A percentile compares a stretch with the other conserved stretches of the same genome.
Evolutionary conservation across 352 stramenopile genomes (phyloP).

Genomic region (Peronospora belbahrii): DNA sequence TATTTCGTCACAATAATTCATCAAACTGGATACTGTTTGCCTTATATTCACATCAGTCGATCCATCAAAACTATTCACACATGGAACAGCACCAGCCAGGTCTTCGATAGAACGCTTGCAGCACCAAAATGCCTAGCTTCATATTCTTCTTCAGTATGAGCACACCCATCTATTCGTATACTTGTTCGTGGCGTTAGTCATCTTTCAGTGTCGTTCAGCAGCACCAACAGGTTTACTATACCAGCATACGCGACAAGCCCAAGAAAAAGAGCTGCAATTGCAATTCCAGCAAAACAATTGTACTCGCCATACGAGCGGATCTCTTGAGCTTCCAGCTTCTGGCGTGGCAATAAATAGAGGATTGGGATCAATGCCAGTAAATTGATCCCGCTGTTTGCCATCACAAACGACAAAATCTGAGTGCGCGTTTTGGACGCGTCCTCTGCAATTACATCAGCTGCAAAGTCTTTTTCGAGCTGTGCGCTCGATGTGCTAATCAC

Average conservation of each 20-base stretch:
- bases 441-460: conserved; percentile 18
- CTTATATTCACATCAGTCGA: no score
- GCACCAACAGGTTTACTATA: conserved; percentile 34
- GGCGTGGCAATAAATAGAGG: conserved; percentile 55
- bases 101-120: no score
- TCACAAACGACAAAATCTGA: conserved; percentile 32
- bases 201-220: conserved; percentile 30
- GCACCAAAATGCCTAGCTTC: no score
- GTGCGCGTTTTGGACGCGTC: conserved; percentile 29
- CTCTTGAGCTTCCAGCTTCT: conserved; percentile 58
- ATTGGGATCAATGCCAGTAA: conserved; percentile 45
- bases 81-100: no score
- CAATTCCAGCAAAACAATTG: conserved; percentile 33
- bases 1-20: no score
- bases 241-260: conserved; percentile 35
- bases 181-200: no score
- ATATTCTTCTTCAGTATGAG: no score
- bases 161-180: no score
- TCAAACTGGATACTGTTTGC: no score
- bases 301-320: conserved; percentile 49
- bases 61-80: no score
- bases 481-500: conserved; percentile 42
- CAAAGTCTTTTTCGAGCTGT: conserved; percentile 34
- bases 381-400: conserved; percentile 47
- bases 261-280: conserved; percentile 33